phyloP scores from a whole-genome alignment of 768 basidiomycete species.

The Symmetrospora coprosmae region DNA sequence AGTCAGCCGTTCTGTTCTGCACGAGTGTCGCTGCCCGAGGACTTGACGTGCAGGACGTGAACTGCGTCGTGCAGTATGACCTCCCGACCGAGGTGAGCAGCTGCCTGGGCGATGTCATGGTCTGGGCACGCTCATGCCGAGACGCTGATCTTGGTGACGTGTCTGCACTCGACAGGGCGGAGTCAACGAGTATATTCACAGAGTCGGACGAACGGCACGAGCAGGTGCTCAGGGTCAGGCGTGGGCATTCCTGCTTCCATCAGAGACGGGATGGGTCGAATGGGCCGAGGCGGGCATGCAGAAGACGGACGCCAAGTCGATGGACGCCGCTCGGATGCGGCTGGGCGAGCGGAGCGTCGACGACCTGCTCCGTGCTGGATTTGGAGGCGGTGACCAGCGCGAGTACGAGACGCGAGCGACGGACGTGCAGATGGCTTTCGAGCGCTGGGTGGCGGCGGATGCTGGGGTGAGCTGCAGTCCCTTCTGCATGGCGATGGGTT shows the following conservation, averaged over 20 bases:
- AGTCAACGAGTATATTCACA: conserved; percentile 87
- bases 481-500: conserved; percentile 18
- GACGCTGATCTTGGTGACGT: not conserved
- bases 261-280: conserved; percentile 73
- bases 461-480: conserved; percentile 48
- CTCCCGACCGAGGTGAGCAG: conserved; percentile 62
- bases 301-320: conserved; percentile 38
- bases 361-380: conserved; percentile 58
- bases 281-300: conserved; percentile 79
- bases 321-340: conserved; percentile 31
- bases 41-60: conserved; percentile 83
- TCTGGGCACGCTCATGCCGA: not conserved
- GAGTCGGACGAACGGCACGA: conserved; percentile 91
- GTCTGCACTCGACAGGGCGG: conserved; percentile 45
- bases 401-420: conserved; percentile 85
- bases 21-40: conserved; percentile 98
- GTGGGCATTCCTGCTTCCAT: conserved; percentile 79
- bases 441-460: conserved; percentile 69
- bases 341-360: conserved; percentile 56
- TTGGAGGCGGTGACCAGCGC: conserved; percentile 56
- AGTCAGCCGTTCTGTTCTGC: conserved; percentile 67
- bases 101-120: not conserved
- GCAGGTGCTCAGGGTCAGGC: conserved; percentile 91
- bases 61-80: conserved; percentile 89
- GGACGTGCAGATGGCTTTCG: conserved; percentile 85